Base-by-base conservation (phyloP, 2,329 filamentous ascomycete species). In the Arachnopeziza araneosa region DNA sequence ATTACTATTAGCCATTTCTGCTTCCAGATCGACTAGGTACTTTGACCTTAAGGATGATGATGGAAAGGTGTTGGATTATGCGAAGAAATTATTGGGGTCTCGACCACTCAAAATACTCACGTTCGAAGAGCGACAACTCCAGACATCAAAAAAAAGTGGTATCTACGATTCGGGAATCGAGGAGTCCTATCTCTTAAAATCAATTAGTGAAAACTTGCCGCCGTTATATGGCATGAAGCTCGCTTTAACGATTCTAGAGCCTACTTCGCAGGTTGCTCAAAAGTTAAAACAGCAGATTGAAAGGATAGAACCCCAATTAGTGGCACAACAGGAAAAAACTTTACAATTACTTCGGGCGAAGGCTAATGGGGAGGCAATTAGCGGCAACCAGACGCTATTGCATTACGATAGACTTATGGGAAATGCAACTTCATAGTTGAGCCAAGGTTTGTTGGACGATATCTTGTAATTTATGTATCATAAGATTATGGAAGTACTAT, bases 401-500 rank as follows among this genome's bases (percentile, higher is more conserved):
- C 17, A 44, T 44, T 44, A 19, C 12, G 17, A 44, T 44, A 44
- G 36, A 7, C 12, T 44, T 7, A 14, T 14, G 36, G 36, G 17
- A 44, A 44, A 12, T 44, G 36, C 6, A 12, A 14, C 12, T 7
- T 44, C 12, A 44, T 44, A 44, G 12, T 17, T 3, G 6, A 12
- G 36, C 36, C 17, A 8, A 12, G 17, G 36, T 44, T 3, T 19
- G 36, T 30, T 12, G 17, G 12, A 44, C 17, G 12, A 44, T 44
- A 32, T 19, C 51, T 23, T 66, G 60, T 54, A 54, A 64, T 65
- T 56, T 62, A 57, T 59, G 61, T 69, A 63, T n/a, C 56, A 66
- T 57, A 65, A 64, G 57, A 51, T 67, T 77, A 96, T 66, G 90
- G 89, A 75, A 98, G 78, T 63, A 98, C 93, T 75, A 97, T 96